These are phyloP conservation scores for Taphrina communis DNA, from an alignment of 1,139 yeast species.

Conservation along the genomic window DNA sequence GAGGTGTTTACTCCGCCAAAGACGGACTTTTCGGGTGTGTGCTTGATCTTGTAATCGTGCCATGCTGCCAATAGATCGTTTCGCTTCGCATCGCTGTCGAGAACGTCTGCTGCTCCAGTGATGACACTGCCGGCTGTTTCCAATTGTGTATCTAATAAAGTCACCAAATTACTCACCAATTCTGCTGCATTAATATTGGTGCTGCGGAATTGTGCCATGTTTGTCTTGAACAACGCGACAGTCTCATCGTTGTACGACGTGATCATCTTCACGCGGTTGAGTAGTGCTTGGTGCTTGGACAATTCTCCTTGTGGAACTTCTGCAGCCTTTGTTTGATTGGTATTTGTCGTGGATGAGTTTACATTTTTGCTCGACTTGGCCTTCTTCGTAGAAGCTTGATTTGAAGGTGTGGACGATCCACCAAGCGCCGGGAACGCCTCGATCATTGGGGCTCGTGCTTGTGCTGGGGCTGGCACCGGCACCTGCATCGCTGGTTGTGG, in stretches of 20 bases:
- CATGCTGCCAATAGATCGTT: conserved; percentile 42
- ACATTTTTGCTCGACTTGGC: neutral
- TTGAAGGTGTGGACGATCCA: conserved; percentile 18
- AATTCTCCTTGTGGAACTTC: conserved; percentile 13
- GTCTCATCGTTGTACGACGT: conserved; percentile 32
- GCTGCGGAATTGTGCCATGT: conserved; percentile 35
- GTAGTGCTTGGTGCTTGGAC: conserved; percentile 33
- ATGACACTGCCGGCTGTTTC: conserved; percentile 40
- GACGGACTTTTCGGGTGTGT: conserved; percentile 17
- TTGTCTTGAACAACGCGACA: conserved; percentile 33
- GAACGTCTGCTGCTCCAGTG: conserved; percentile 36
- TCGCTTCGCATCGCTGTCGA: conserved; percentile 39
- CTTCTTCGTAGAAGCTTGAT: neutral
- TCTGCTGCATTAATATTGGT: conserved; percentile 40
- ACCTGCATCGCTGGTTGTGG: conserved; percentile 37
- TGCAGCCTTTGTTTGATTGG: neutral
- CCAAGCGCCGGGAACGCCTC: conserved; percentile 41
- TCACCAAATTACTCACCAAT: conserved; percentile 30
- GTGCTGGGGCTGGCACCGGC: conserved; percentile 23
- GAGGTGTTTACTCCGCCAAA: conserved; percentile 1
- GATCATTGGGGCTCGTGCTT: conserved; percentile 19
- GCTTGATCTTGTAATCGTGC: conserved; percentile 43
- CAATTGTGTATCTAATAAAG: conserved; percentile 17
- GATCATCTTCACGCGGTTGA: conserved; percentile 23
- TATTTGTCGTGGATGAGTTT: conserved; percentile 1